Percentiles rank a stretch among this genome's conserved stretches.
These are phyloP conservation scores for Acacia concinna DNA, from an alignment of 331 rosid genomes.

Conservation along the genomic window DNA sequence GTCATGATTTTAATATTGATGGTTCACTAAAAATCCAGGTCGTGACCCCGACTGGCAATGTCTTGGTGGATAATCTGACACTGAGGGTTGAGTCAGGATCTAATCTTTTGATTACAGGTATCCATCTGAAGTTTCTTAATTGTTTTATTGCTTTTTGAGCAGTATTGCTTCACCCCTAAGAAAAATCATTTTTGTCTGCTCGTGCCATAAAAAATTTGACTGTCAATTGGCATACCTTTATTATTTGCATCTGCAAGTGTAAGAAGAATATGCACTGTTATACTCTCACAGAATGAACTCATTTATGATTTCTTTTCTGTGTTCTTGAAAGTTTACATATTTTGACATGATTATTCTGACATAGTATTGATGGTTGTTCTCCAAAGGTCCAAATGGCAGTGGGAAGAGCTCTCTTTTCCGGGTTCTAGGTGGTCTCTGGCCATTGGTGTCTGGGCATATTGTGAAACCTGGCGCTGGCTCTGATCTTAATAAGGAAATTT, in stretches of 20 bases:
- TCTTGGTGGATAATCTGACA: constrained; percentile 87
- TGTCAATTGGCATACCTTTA: not conserved
- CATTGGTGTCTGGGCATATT: constrained; percentile 85
- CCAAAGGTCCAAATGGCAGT: constrained; percentile 98
- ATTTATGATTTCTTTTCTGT: not conserved
- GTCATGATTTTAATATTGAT: constrained; percentile 33
- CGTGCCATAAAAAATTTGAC: not conserved
- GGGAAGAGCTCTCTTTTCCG: constrained; percentile 99
- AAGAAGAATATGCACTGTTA: not conserved
- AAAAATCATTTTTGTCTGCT: not conserved
- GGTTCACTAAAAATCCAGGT: constrained; percentile 59
- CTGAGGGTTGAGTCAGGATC: constrained; percentile 89
- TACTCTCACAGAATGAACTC: not conserved
- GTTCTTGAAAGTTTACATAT: not conserved
- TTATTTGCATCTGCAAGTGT: not conserved
- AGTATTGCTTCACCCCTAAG: not conserved
- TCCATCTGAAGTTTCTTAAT: constrained; percentile 22
- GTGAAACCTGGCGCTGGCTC: constrained; percentile 98
- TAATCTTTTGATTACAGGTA: constrained; percentile 97
- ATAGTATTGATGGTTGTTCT: constrained; percentile 28
- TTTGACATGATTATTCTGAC: constrained; percentile 28
- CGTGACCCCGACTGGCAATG: constrained; percentile 91
- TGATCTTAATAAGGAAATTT: constrained; percentile 96
- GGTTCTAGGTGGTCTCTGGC: constrained; percentile 99
- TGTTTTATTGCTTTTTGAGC: constrained; percentile 4